Evolutionary conservation across 495 filamentous ascomycete genomes (phyloP).

Genomic region (Trypethelium eluteriae): DNA sequence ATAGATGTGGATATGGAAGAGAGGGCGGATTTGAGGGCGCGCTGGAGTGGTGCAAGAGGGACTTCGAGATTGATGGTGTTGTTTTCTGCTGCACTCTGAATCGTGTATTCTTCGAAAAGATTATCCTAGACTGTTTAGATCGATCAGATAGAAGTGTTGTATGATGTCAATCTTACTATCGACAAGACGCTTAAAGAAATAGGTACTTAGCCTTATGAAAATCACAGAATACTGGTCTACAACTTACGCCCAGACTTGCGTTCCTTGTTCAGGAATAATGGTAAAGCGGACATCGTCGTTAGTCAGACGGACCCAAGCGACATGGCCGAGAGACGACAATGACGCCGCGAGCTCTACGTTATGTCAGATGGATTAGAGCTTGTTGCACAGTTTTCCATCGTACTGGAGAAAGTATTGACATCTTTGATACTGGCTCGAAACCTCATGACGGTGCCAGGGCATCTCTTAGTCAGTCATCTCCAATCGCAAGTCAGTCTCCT

Average conservation of each 20-base stretch:
- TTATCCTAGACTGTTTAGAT: conserved; percentile 47
- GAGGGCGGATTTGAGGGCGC: conserved; percentile 77
- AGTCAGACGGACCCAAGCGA: conserved; percentile 89
- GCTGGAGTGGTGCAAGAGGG: conserved; percentile 68
- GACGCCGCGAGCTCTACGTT: conserved; percentile 71
- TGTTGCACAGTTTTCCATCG: background rate
- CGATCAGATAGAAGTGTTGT: background rate
- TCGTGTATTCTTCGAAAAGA: conserved; percentile 81
- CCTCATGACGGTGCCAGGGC: conserved; percentile 28
- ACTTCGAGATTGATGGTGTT: conserved; percentile 95
- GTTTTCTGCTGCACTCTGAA: conserved; percentile 69
- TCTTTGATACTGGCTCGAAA: conserved; percentile 55
- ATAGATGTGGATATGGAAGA: conserved; percentile 69
- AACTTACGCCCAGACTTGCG: conserved; percentile 93
- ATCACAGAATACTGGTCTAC: background rate
- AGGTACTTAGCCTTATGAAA: conserved; percentile 2
- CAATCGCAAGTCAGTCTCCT: too few species aligned
- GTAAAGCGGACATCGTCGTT: conserved; percentile 84
- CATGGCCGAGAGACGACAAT: conserved; percentile 76
- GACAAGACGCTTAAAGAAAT: conserved; percentile 30
- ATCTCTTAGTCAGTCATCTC: background rate
- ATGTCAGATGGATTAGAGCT: background rate
- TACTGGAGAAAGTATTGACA: conserved; percentile 77
- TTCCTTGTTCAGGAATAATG: conserved; percentile 83
- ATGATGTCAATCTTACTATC: conserved; percentile 27